Evolutionary conservation across 306 rosid genomes (phyloP), one percentile per base, ranked within the genome.

Genomic region (Cicer bijugum): DNA sequence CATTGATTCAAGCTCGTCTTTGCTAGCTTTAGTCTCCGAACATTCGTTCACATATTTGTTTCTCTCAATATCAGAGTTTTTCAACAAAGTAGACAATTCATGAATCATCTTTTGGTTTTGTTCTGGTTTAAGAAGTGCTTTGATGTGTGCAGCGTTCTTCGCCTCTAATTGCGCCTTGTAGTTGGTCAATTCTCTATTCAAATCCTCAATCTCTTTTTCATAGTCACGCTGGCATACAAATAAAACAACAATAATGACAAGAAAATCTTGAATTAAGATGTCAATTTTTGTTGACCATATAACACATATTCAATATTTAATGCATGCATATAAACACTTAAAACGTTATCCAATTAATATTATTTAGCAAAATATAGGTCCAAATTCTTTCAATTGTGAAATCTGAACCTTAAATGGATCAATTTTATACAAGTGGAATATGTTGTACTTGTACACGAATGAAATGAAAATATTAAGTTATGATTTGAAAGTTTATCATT

Each of bases 111-210:
- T 78, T 71, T 86, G 88, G 50, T 73, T 72, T n/a, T 88, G 84
- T 73, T 93, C 90, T 9, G 86, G 76, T 81, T 88, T 89, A 35
- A 86, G 84, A 64, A 84, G 84, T 9, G 92, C 86, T 74, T 91
- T 91, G 87, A 80, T 76, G 58, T 83, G 83, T 37, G 96, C 88
- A 12, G 79, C 84, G 56, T 89, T 88, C 79, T 85, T 91, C 48
- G 91, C 97, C 69, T 91, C 98, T 78, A 89, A 64, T 78, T 93
- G 90, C 15, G 85, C 81, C 85, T 93, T 91, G 82, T 68, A 86
- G 74, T 72, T 85, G 47, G 89, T 88, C 69, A 93, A 77, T 71
- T 89, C 91, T 79, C 82, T 91, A 16, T 76, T 67, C 48, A 89
- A 78, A 8, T 69, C 89, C 57, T 88, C 96, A 67, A 81, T 66